Evolutionary conservation across 1,139 yeast genomes (phyloP).

Genomic region (Trichomonascaceae sp.): DNA sequence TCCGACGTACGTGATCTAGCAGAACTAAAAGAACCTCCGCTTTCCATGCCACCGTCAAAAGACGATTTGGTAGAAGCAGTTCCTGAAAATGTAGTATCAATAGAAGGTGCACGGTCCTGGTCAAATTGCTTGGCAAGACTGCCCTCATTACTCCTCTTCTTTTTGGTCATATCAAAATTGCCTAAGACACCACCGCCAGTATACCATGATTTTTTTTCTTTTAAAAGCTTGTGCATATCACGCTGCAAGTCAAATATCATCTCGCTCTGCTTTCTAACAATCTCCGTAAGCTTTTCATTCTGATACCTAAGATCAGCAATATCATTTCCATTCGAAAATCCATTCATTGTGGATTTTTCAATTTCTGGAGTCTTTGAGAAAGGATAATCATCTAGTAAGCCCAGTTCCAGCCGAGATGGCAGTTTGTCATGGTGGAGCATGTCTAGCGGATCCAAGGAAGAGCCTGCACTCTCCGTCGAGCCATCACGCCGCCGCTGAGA

Average conservation of each 20-base stretch:
- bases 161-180: background rate
- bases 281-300: slow-evolving; percentile 28
- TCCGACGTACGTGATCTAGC: background rate
- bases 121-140: background rate
- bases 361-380: slow-evolving; percentile 13
- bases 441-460: background rate
- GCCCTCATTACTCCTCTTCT: background rate
- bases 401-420: background rate
- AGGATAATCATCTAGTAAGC: background rate
- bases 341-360: slow-evolving; percentile 10
- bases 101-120: background rate
- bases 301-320: slow-evolving; percentile 23
- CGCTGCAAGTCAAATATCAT: slow-evolving; percentile 28
- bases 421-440: background rate
- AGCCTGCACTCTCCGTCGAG: background rate
- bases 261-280: slow-evolving; percentile 28
- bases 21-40: background rate
- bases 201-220: slow-evolving; percentile 15
- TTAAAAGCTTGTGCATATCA: slow-evolving; percentile 25
- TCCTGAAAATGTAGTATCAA: background rate
- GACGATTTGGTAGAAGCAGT: background rate
- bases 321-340: slow-evolving; percentile 18
- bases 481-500: background rate
- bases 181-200: background rate
- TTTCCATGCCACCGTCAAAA: background rate